These are phyloP conservation scores for Mycena alexandri DNA, from an alignment of 768 basidiomycete genomes.

Conservation along the genomic window DNA sequence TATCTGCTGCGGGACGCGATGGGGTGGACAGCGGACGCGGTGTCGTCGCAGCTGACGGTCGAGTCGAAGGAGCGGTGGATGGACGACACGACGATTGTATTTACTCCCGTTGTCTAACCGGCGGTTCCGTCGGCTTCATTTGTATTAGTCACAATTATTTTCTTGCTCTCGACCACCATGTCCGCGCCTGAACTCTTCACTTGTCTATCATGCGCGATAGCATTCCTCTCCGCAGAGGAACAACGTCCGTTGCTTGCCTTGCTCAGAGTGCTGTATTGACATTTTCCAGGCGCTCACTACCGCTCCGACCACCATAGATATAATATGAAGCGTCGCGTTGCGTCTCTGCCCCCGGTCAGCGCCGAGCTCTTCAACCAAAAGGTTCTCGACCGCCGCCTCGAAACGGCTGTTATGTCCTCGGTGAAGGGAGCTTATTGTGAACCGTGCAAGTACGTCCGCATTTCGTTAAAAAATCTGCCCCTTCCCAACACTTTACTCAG, in stretches of 20 bases:
- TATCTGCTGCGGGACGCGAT: slow-evolving; percentile 59
- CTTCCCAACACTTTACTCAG: slow-evolving; percentile 53
- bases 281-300: slow-evolving; percentile 80
- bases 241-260: slow-evolving; percentile 70
- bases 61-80: slow-evolving; percentile 65
- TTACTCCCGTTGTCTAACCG: slow-evolving; percentile 42
- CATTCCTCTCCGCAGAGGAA: slow-evolving; percentile 83
- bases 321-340: slow-evolving; percentile 97
- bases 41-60: slow-evolving; percentile 61
- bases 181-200: slow-evolving; percentile 70
- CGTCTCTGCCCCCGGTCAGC: slow-evolving; percentile 88
- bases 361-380: slow-evolving; percentile 87
- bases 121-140: neutral
- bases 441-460: slow-evolving; percentile 81
- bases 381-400: slow-evolving; percentile 80
- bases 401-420: slow-evolving; percentile 78
- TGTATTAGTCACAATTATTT: slow-evolving; percentile 13
- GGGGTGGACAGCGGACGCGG: slow-evolving; percentile 58
- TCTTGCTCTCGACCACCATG: slow-evolving; percentile 43
- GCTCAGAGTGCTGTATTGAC: slow-evolving; percentile 18
- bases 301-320: slow-evolving; percentile 96
- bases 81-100: slow-evolving; percentile 69
- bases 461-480: slow-evolving; percentile 14
- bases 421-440: slow-evolving; percentile 74
- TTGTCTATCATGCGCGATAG: slow-evolving; percentile 92